These are phyloP conservation scores for Komagataella ulmi DNA, from an alignment of 805 yeast genomes.

Conservation along the genomic window DNA sequence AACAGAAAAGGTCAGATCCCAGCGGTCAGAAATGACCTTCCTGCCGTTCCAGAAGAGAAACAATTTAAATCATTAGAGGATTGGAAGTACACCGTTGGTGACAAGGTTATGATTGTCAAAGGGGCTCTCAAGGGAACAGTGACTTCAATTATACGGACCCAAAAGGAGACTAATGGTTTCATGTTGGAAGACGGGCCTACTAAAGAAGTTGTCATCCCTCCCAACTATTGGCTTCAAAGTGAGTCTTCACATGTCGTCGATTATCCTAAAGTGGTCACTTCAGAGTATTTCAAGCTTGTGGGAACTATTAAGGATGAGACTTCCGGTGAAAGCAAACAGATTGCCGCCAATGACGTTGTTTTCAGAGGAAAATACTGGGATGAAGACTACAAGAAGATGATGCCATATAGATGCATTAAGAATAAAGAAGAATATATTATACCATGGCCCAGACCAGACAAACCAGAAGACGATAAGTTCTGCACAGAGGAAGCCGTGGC, in stretches of 20 bases:
- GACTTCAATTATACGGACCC: conserved; percentile 49
- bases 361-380: conserved; percentile 65
- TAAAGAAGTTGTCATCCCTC: conserved; percentile 54
- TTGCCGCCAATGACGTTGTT: conserved; percentile 66
- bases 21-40: conserved; percentile 13
- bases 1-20: conserved; percentile 17
- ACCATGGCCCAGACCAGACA: conserved; percentile 82
- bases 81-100: conserved; percentile 61
- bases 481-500: conserved; percentile 45
- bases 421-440: conserved; percentile 57
- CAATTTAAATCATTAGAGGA: conserved; percentile 30
- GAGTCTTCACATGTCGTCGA: conserved; percentile 62
- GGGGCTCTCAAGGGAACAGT: conserved; percentile 70
- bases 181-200: conserved; percentile 59
- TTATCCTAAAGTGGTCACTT: conserved; percentile 50
- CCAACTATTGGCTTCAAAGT: conserved; percentile 55
- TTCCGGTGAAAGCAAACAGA: conserved; percentile 47
- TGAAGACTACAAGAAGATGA: conserved; percentile 51
- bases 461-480: conserved; percentile 38
- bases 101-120: conserved; percentile 55
- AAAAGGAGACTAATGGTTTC: conserved; percentile 46
- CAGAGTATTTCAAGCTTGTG: conserved; percentile 56
- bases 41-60: conserved; percentile 17
- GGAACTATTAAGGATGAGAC: conserved; percentile 58
- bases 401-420: conserved; percentile 68